These are phyloP conservation scores for Tetratostichococcus sp. DNA, from an alignment of 139 green algal species.

Conservation along the genomic window DNA sequence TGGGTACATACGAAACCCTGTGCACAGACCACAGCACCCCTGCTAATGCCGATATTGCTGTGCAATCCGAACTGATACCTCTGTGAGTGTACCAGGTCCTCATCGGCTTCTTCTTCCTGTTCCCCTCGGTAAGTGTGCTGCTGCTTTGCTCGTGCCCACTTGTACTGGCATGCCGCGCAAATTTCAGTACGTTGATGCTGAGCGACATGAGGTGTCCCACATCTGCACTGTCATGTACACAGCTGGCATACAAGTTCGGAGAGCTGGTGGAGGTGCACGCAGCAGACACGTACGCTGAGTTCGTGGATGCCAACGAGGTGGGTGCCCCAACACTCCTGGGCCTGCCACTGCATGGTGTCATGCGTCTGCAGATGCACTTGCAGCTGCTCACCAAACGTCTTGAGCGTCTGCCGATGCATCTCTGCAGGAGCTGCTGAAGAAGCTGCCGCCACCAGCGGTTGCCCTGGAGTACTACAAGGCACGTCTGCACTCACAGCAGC, in stretches of 20 bases:
- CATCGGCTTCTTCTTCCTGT: slow-evolving; percentile 8
- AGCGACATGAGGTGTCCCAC: slow-evolving; percentile 60
- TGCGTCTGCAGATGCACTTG: too few species aligned
- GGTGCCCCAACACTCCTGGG: too few species aligned
- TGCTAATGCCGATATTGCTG: too few species aligned
- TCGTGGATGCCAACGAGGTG: slow-evolving; percentile 65
- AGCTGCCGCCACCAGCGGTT: slow-evolving; percentile 78
- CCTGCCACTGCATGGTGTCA: too few species aligned
- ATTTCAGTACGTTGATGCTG: background rate
- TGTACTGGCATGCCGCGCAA: background rate
- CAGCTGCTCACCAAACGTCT: too few species aligned
- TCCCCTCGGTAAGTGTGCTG: slow-evolving; percentile 5
- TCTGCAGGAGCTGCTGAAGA: slow-evolving; percentile 50
- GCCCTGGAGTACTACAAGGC: slow-evolving; percentile 88
- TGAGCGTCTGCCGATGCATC: too few species aligned
- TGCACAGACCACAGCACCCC: too few species aligned
- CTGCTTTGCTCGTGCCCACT: background rate
- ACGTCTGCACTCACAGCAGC: too few species aligned
- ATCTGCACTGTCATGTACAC: slow-evolving; percentile 17
- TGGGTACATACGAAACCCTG: too few species aligned
- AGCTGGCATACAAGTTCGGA: slow-evolving; percentile 89
- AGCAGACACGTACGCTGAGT: slow-evolving; percentile 33
- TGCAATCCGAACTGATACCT: too few species aligned
- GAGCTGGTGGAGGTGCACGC: slow-evolving; percentile 73
- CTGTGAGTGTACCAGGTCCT: too few species aligned